Evolutionary conservation across 1,139 yeast species (phyloP).

Genomic region (Kodamaea fungicola): DNA sequence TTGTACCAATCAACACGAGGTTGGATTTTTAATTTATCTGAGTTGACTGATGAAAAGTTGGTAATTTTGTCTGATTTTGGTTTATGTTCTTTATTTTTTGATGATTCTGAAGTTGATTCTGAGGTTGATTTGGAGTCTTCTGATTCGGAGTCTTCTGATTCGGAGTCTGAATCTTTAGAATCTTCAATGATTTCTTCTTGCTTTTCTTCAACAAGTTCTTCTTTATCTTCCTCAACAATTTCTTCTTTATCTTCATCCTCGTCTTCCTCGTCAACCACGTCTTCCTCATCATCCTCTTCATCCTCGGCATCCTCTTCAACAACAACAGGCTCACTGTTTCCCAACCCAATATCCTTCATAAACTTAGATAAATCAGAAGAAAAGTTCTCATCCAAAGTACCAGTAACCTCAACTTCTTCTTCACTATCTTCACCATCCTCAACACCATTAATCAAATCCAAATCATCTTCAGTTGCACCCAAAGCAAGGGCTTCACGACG

Average conservation of each 20-base stretch:
- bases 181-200: slow-evolving; percentile 11
- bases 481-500: slow-evolving; percentile 66
- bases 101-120: slow-evolving; percentile 8
- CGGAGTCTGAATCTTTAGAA: neutral
- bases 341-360: slow-evolving; percentile 68
- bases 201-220: slow-evolving; percentile 15
- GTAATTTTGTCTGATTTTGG: slow-evolving; percentile 40
- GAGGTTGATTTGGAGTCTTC: slow-evolving; percentile 2
- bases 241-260: slow-evolving; percentile 19
- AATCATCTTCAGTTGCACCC: slow-evolving; percentile 71
- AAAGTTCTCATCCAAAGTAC: slow-evolving; percentile 44
- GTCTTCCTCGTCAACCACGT: slow-evolving; percentile 24
- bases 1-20: slow-evolving; percentile 79
- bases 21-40: slow-evolving; percentile 57
- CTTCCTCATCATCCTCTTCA: slow-evolving; percentile 23
- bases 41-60: slow-evolving; percentile 51
- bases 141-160: neutral
- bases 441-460: slow-evolving; percentile 49
- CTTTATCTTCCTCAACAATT: slow-evolving; percentile 16
- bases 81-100: too few species aligned
- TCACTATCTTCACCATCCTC: slow-evolving; percentile 60
- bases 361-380: slow-evolving; percentile 59
- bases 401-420: slow-evolving; percentile 49
- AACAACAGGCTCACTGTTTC: slow-evolving; percentile 33
- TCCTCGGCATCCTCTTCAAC: slow-evolving; percentile 31